Percentiles rank a stretch among this genome's conserved stretches.
Conservation (phyloP, 1,284 basidiomycete species). For the Sporisorium graminicola region DNA sequence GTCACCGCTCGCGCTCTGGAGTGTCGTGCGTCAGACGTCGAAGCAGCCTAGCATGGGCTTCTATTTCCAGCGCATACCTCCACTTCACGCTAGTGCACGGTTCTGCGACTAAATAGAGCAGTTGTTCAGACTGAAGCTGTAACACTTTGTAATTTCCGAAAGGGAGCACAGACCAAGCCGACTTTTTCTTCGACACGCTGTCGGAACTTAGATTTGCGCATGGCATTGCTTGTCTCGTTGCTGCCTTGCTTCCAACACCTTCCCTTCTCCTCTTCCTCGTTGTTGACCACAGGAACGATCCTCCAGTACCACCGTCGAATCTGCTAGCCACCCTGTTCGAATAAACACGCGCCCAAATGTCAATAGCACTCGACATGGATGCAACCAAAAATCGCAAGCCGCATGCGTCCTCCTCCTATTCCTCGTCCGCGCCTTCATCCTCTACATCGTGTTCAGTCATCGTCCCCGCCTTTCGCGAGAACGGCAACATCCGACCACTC, state of each 20-base stretch:
- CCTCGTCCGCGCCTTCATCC: constrained; percentile 12
- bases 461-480: constrained; percentile 46
- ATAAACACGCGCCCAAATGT: no score
- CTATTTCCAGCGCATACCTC: not conserved
- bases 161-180: not conserved
- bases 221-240: not conserved
- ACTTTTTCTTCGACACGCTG: not conserved
- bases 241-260: not conserved
- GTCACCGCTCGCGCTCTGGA: not conserved
- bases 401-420: constrained; percentile 4
- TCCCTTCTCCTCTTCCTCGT: not conserved
- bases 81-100: not conserved
- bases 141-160: not conserved
- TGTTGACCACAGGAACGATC: no score
- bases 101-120: not conserved
- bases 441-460: constrained; percentile 52
- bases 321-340: no score
- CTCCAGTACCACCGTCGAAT: no score
- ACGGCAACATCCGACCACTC: constrained; percentile 69
- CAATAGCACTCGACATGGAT: constrained; percentile 48
- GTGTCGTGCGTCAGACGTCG: constrained; percentile 20
- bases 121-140: not conserved
- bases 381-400: constrained; percentile 37
- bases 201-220: not conserved
- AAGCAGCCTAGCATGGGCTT: not conserved